Base-by-base conservation (phyloP, 805 yeast species). In the Suhomyces xylopsoci region DNA sequence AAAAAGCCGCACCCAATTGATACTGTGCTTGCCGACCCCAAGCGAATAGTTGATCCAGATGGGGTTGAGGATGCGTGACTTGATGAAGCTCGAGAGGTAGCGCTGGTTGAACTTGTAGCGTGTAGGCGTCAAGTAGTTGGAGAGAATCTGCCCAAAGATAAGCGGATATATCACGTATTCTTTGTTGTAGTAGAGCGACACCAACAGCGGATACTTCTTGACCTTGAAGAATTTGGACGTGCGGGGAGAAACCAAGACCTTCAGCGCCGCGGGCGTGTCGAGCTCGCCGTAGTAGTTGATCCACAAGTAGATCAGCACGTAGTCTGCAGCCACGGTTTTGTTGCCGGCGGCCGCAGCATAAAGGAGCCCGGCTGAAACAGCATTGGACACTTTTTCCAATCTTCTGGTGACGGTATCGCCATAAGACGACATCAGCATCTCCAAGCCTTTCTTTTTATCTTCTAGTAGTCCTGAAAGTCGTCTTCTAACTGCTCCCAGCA, bases 71-170 rank as follows among this genome's bases (percentile, higher is more conserved):
- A 71, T 59, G 28, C 62, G 54, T 6, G 58, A 49, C 52, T 70
- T 74, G 47, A 74, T 65, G 38, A 61, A 61, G 14, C 64, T 50
- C 3, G 76, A 66, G 20, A 74, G 58, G 61, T 73, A 73, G 25
- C 65, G 58, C 54, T 71, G 76, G 57, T 72, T 73, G 55, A 67
- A 61, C 56, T 62, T 65, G 60, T 57, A 67, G 40, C 54, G 61
- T 1, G 78, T 70, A 2, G 78, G 78, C 0, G 79, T 71, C 52
- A 75, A 58, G 58, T 72, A 73, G 55, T 72, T 71, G 36, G 76
- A 70, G 36, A 74, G 64, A 45, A 74, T 61, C 57, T 74, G 78
- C 14, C 68, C 76, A 55, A 67, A 74, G 10, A 74, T 57, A 30
- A 65, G 51, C 17, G 79, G 76, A 54, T 61, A 75, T 6, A 73